Base-by-base conservation (phyloP, 2,329 filamentous ascomycete genomes). In the Calonectria leucothoes region DNA sequence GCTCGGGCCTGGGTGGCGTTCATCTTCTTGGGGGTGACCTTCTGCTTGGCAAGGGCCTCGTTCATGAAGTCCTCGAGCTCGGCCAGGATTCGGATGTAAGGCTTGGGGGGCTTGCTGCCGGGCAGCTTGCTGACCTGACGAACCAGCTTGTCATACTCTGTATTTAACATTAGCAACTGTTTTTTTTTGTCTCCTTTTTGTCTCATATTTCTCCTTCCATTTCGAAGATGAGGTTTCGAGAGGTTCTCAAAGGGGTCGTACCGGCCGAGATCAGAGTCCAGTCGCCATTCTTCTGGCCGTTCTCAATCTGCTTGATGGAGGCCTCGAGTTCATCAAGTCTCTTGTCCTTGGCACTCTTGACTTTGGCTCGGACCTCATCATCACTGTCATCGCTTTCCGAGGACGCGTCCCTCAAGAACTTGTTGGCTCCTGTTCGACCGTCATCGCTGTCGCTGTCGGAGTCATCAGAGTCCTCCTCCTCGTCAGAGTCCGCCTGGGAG, bases 281-380 rank as follows among this genome's bases (percentile, higher is more conserved):
- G 87, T 99, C 97, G 83, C 94, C 95, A 83, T 98, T 99, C 90
- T 98, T 98, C 86, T 97, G 91, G 75, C 95, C 96, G 87, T 99
- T 99, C 84, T 98, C 96, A 82, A 99, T 98, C 82, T 94, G 88
- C 85, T 94, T 94, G 82, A 98, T 94, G 52, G 93, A 98, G 73
- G 92, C 91, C 85, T 99, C 96, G 74, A 99, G 90, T 86, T 98
- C 97, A 83, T 98, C 96, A 78, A 95, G 90, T 75, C 97, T 92
- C 91, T 99, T 99, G 89, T 98, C 95, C 88, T 98, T 98, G 82
- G 96, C 96, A 86, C 95, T 98, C 91, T 98, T 98, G 82, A 98
- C 94, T 81, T 97, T 92, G 81, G 93, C 95, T 77, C 93, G 92
- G 78, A 92, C 91, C 77, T 98, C 96, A 77, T 97, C 95, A 77